Base-by-base conservation (phyloP, 768 basidiomycete genomes). In the Phaffia tasmanica region DNA sequence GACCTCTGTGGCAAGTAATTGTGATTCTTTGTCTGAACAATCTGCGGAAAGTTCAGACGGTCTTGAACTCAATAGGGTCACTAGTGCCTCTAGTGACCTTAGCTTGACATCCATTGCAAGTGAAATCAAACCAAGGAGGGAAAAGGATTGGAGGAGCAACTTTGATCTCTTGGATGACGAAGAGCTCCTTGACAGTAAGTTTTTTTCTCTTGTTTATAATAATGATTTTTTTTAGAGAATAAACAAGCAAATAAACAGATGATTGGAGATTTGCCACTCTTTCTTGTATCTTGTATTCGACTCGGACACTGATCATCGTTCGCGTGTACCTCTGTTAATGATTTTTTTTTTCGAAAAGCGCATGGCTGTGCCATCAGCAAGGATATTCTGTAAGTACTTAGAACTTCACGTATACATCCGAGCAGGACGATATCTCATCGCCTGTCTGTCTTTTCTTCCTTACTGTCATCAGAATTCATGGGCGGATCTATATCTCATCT, bases 131-230 rank as follows among this genome's bases (percentile, higher is more conserved):
- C 59, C 59, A 32, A 72, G 70, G 69, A 62, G 71, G 62, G 57
- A 70, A 7, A 70, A 64, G 63, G 71, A 72, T 27, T 72, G 71
- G 71, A 69, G 55, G 46, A 70, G 70, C n/a, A 35, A 63, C 35
- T 72, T 72, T 61, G 57, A 63, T 8, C 30, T 67, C 3, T 61
- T 56, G 0, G 60, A 60, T 4, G 63, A 55, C 15, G 71, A 72
- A 57, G 69, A 69, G 66, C 58, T 72, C 42, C 47, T 72, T n/a
- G 69, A 69, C 55, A 72, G 71, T 72, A 42, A 48, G 71, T 70
- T 51, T n/a, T 30, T 57, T 46, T 19, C 32, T 8, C 35, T 54
- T 11, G 30, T 15, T 21, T 58, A 30, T 57, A 59, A 61, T n/a
- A 62, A 30, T 3, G 29, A 2, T 14, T 11, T 30, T 21, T 42